A percentile compares a stretch with the other conserved stretches of the same genome.
Conservation (phyloP, 805 yeast species). For the Teunomyces tritomae region DNA sequence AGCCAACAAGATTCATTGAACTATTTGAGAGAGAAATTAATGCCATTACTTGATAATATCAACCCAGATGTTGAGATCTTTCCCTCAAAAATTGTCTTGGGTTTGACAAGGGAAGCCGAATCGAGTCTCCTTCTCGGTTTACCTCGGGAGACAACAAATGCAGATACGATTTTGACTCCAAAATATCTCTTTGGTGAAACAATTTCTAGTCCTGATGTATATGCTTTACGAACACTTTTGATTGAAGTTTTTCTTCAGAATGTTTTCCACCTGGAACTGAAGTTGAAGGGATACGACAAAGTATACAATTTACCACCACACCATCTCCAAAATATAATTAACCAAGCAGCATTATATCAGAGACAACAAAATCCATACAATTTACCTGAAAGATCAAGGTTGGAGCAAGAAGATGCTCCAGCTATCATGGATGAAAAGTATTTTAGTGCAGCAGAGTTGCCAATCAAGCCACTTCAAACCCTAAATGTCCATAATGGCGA, state of each 20-base stretch:
- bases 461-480: constrained; percentile 45
- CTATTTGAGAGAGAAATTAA: constrained; percentile 22
- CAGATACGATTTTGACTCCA: not conserved
- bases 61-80: not conserved
- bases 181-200: constrained; percentile 1
- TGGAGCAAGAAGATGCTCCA: constrained; percentile 1
- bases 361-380: constrained; percentile 24
- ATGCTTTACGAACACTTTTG: constrained; percentile 7
- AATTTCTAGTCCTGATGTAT: not conserved
- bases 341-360: constrained; percentile 19
- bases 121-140: constrained; percentile 4
- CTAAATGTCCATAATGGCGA: constrained; percentile 59
- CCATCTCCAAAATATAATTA: constrained; percentile 21
- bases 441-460: constrained; percentile 30
- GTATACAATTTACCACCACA: constrained; percentile 19
- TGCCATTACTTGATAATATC: constrained; percentile 26
- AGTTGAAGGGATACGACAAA: constrained; percentile 3
- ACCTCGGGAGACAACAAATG: not conserved
- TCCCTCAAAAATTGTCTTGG: constrained; percentile 5
- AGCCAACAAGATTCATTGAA: constrained; percentile 9
- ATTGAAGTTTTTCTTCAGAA: constrained; percentile 6
- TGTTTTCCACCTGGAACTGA: constrained; percentile 3
- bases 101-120: constrained; percentile 26
- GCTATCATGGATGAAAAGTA: constrained; percentile 2
- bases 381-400: constrained; percentile 24